Conservation (phyloP, 164 flowering plant genomes). For the Buxus sempervirens region DNA sequence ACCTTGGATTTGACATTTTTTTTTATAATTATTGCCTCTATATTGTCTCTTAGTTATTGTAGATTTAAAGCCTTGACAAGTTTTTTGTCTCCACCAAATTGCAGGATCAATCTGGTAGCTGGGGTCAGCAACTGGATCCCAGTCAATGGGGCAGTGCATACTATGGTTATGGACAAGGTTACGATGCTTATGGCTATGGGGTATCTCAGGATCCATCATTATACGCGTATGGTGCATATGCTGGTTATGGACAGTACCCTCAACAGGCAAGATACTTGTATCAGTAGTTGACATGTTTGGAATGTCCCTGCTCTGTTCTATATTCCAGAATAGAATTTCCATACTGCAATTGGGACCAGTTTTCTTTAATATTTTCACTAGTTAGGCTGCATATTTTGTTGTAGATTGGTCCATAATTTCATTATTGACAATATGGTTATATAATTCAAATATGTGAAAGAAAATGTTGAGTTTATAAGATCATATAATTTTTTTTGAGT, state of each 20-base stretch:
- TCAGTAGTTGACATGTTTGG: background rate
- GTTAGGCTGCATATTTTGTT: background rate
- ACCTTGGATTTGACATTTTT: no score
- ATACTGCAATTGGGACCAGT: background rate
- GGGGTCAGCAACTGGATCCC: slow-evolving; percentile 77
- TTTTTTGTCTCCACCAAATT: slow-evolving; percentile 13
- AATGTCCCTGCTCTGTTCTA: background rate
- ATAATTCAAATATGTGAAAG: background rate
- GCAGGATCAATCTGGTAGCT: slow-evolving; percentile 64
- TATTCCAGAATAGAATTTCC: background rate
- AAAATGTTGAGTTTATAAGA: background rate
- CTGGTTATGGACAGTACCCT: slow-evolving; percentile 80
- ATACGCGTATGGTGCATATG: slow-evolving; percentile 80
- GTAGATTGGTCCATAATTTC: background rate
- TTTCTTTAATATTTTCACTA: no score
- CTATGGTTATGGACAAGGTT: slow-evolving; percentile 95
- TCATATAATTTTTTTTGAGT: no score
- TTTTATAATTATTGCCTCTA: no score
- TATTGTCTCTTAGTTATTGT: no score
- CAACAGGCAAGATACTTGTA: slow-evolving; percentile 58
- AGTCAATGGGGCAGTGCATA: slow-evolving; percentile 75
- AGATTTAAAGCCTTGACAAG: slow-evolving; percentile 8
- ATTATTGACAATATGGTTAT: background rate
- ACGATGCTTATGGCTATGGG: slow-evolving; percentile 88
- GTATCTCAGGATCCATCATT: slow-evolving; percentile 76